Evolutionary conservation across 2,329 filamentous ascomycete species (phyloP).

Genomic region (Fusarium sp.): DNA sequence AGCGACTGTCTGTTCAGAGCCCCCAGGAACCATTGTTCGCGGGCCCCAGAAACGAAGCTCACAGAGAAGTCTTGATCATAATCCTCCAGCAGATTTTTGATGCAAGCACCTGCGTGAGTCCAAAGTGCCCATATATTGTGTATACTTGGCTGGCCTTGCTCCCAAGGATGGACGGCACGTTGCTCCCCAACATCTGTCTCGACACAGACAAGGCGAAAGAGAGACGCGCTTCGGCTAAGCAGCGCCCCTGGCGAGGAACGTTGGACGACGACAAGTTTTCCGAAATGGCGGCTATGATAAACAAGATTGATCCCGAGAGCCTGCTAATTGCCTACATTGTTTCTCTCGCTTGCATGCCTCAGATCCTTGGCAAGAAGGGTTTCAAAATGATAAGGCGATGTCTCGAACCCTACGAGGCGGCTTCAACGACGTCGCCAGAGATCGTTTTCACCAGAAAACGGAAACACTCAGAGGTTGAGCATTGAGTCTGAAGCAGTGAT

Average conservation of each 20-base stretch:
- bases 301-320: neutral
- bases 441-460: too few species aligned
- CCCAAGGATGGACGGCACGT: neutral
- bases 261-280: neutral
- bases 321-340: too few species aligned
- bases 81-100: neutral
- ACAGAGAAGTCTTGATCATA: neutral
- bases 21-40: neutral
- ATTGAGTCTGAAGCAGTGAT: too few species aligned
- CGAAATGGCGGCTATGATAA: neutral
- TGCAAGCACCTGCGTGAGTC: neutral
- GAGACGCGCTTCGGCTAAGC: neutral
- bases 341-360: too few species aligned
- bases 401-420: too few species aligned
- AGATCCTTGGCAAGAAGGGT: too few species aligned
- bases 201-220: neutral
- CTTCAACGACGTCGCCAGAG: too few species aligned
- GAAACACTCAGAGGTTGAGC: too few species aligned
- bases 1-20: too few species aligned
- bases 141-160: neutral
- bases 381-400: too few species aligned
- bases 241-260: too few species aligned
- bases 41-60: neutral
- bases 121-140: neutral
- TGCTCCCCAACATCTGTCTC: neutral